Evolutionary conservation across 73 alveolate species (phyloP), one percentile per base, ranked within the genome.

Genomic region (Paramecium biaurelia): DNA sequence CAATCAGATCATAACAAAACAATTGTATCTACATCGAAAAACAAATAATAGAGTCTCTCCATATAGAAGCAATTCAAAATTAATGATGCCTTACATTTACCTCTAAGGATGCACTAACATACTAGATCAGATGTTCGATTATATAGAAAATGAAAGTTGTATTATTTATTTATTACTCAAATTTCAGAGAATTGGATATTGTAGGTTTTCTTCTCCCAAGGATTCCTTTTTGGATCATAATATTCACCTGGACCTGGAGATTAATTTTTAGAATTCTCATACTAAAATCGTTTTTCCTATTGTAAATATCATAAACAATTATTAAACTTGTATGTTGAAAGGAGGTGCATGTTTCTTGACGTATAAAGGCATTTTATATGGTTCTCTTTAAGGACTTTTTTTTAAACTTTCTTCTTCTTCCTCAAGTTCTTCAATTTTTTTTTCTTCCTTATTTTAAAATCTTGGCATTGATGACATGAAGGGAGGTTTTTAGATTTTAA

Each of bases 201-300:
- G n/a, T 57, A 89, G 10, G 94, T 89, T 89, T 84, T 89, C 90
- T 89, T 89, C 70, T 89, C 87, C 94, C 94, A 89, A 14, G 67
- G 67, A 30, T 41, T 70, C 28, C 82, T 35, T 28, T 76, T 45
- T 67, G 84, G 85, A 70, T 89, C 94, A 72, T 42, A 43, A 28
- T 89, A 89, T 32, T 89, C 72, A 5, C 94, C 94, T 68, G 94
- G 94, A 10, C 92, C 85, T 5, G 94, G 94, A 26, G 68, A 85
- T 76, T 26, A 24, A 24, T 70, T 24, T 34, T 89, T 72, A 30
- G 38, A 21, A 34, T 30, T 63, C 45, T 63, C 87, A 70, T 72
- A 43, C 24, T 89, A 58, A 72, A 89, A 89, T 70, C 94, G 24
- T 11, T 89, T 82, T 70, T 76, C 94, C 94, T 89, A 70, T n/a